Conservation (phyloP, 2,329 filamentous ascomycete species). For the Botrytis cinerea region DNA sequence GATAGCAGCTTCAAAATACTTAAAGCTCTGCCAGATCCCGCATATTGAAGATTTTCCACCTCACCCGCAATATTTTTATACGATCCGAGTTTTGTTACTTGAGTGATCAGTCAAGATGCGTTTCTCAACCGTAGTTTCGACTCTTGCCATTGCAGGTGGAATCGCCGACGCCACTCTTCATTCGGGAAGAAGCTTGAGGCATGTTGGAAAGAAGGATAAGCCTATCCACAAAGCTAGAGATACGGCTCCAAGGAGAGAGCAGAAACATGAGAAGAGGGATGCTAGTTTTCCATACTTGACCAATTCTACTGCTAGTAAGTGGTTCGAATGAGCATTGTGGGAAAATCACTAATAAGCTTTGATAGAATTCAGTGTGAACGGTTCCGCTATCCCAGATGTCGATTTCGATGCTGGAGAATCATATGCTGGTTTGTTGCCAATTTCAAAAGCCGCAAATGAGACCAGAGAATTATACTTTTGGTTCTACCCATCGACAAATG, state of each 20-base stretch:
- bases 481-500: slow-evolving; percentile 63
- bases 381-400: slow-evolving; percentile 57
- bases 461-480: slow-evolving; percentile 62
- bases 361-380: slow-evolving; percentile 23
- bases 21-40: slow-evolving; percentile 15
- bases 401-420: slow-evolving; percentile 68
- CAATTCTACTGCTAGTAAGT: slow-evolving; percentile 24
- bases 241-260: neutral
- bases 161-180: slow-evolving; percentile 20
- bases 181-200: slow-evolving; percentile 23
- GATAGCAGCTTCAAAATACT: neutral
- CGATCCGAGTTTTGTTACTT: slow-evolving; percentile 14
- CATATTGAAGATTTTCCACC: neutral
- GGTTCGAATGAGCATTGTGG: neutral
- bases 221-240: neutral
- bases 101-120: slow-evolving; percentile 23
- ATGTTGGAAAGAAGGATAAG: slow-evolving; percentile 24
- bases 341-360: neutral
- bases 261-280: slow-evolving; percentile 3
- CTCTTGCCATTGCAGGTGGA: slow-evolving; percentile 21
- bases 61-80: neutral
- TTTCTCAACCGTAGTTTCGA: slow-evolving; percentile 24
- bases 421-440: slow-evolving; percentile 63
- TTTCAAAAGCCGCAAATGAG: slow-evolving; percentile 52
- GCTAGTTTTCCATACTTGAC: slow-evolving; percentile 19